Conservation (phyloP, 371 early-diverging fungal species). For the Lichtheimia corymbifera region DNA sequence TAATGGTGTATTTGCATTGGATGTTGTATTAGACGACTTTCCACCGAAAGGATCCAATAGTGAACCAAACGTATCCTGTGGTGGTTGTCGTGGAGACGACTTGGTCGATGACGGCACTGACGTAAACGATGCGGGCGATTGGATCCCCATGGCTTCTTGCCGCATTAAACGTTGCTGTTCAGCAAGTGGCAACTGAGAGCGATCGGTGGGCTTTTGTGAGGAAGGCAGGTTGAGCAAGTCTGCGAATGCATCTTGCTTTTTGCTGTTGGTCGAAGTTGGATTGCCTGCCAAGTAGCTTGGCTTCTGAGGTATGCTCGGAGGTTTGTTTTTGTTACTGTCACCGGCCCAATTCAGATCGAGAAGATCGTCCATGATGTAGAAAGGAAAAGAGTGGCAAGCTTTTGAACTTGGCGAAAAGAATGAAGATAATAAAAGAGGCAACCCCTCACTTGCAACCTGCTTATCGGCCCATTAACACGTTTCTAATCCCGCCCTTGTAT, state of each 20-base stretch:
- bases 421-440: neutral
- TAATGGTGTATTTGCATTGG: conserved; percentile 29
- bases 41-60: conserved; percentile 38
- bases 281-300: conserved; percentile 19
- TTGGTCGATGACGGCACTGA: no score
- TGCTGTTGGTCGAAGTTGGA: conserved; percentile 9
- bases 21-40: conserved; percentile 11
- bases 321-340: conserved; percentile 7
- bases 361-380: conserved; percentile 37
- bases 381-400: no score
- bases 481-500: no score
- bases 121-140: conserved; percentile 22
- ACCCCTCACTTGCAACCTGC: no score
- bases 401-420: neutral
- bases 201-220: conserved; percentile 2
- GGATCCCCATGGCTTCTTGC: neutral
- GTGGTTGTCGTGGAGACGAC: no score
- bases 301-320: conserved; percentile 17
- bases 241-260: conserved; percentile 40
- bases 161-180: conserved; percentile 21
- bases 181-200: conserved; percentile 22
- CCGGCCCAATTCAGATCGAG: conserved; percentile 41
- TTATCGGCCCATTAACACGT: no score
- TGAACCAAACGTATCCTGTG: no score
- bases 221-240: conserved; percentile 27